Evolutionary conservation across 495 filamentous ascomycete genomes (phyloP).

Genomic region (Polyplosphaeria fusca): DNA sequence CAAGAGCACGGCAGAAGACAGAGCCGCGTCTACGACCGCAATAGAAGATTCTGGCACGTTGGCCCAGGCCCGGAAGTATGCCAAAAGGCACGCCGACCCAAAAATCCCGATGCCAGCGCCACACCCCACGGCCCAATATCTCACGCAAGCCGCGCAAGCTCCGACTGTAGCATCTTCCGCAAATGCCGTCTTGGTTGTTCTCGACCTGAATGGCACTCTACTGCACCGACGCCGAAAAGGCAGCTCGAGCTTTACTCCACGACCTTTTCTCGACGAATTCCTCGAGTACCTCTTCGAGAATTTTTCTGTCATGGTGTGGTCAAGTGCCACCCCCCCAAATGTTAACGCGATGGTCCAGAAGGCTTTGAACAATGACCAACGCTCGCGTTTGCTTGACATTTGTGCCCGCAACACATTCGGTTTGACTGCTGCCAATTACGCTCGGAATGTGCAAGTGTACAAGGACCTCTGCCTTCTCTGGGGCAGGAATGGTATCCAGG

Average conservation of each 20-base stretch:
- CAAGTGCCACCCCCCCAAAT: constrained; percentile 71
- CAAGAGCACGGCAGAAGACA: no score
- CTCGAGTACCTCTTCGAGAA: constrained; percentile 56
- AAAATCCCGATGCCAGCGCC: constrained; percentile 36
- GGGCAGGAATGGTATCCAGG: constrained; percentile 53
- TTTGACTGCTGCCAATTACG: constrained; percentile 61
- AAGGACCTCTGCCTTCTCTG: constrained; percentile 76
- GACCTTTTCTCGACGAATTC: constrained; percentile 64
- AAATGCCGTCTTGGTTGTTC: constrained; percentile 66
- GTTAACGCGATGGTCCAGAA: constrained; percentile 58
- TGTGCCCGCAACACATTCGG: constrained; percentile 82
- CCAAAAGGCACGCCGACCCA: not conserved
- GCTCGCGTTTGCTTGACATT: constrained; percentile 54
- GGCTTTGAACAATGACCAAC: constrained; percentile 50
- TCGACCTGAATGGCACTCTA: constrained; percentile 92
- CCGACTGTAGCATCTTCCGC: constrained; percentile 37
- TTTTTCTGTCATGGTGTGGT: constrained; percentile 86
- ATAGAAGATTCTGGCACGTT: no score
- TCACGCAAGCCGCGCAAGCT: constrained; percentile 42
- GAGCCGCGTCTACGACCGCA: no score
- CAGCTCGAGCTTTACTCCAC: constrained; percentile 54
- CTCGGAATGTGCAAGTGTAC: constrained; percentile 75
- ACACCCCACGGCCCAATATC: constrained; percentile 45
- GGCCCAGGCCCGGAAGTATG: no score
- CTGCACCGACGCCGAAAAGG: constrained; percentile 59